phyloP scores from a whole-genome alignment of 345 rosid species.

The Boechera divaricarpa region DNA sequence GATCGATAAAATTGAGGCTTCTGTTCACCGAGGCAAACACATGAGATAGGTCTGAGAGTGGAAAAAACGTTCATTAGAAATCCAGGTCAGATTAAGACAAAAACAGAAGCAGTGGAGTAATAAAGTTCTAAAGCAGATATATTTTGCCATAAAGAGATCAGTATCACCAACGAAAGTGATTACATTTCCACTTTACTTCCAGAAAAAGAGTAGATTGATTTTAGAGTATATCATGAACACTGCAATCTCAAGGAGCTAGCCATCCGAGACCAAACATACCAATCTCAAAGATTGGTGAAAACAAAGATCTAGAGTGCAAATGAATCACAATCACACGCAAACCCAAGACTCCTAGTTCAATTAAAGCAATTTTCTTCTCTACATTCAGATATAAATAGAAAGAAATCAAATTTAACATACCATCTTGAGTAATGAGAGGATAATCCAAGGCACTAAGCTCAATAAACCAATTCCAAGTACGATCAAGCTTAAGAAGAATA shows the following conservation, averaged over 20 bases:
- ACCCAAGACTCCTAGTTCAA: neutral
- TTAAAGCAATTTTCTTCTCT: neutral
- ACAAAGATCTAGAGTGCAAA: constrained; percentile 17
- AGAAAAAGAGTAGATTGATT: neutral
- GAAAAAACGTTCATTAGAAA: neutral
- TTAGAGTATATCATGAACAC: constrained; percentile 22
- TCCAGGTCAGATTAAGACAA: constrained; percentile 31
- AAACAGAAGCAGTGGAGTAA: constrained; percentile 25
- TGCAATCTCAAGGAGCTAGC: constrained; percentile 1
- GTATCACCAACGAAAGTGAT: constrained; percentile 23
- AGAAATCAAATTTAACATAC: constrained; percentile 48
- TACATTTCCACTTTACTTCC: constrained; percentile 19
- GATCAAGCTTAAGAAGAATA: constrained; percentile 72
- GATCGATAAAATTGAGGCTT: constrained; percentile 92
- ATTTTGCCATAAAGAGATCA: constrained; percentile 33
- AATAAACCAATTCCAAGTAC: constrained; percentile 92
- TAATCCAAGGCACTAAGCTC: constrained; percentile 86
- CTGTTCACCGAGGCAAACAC: constrained; percentile 78
- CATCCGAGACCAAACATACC: constrained; percentile 1
- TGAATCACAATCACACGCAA: constrained; percentile 7
- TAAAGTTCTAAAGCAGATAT: constrained; percentile 25
- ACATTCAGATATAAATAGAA: neutral
- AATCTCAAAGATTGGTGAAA: neutral
- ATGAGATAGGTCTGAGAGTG: constrained; percentile 75
- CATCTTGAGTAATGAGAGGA: constrained; percentile 94